Evolutionary conservation across 208 protist genomes (phyloP), one percentile per base, ranked within the genome.

Genomic region (Leishmania tarentolae): DNA sequence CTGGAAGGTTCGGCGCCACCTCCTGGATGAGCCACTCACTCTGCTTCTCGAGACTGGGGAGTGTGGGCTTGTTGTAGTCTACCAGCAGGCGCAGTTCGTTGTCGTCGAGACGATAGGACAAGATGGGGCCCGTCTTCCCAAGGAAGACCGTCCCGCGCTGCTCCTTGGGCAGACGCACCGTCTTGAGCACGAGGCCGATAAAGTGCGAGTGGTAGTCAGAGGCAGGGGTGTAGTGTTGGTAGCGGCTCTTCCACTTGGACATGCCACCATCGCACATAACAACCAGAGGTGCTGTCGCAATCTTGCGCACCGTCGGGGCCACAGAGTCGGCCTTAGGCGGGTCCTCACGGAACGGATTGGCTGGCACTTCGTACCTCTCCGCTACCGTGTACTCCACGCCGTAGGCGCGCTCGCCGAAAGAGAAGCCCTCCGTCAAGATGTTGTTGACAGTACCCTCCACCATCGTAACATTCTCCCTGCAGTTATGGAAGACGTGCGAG

Each of bases 181-280:
- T 81, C 77, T 92, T 89, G 37, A 98, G 70, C 66, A 98, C 82
- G 46, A 98, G 87, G 37, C 93, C 96, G 44, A 97, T 83, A 86
- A 98, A 98, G 87, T 97, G 87, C 65, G 93, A 98, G 81, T 95
- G 92, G 80, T 97, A 95, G 53, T 95, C 83, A 31, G 84, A 78
- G 73, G 92, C 90, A 13, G 91, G 94, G 11, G 83, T 93, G 85
- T 94, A 95, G 81, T 98, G 90, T 78, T 96, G 85, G 83, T 94
- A 92, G 74, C 90, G 87, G 40, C 92, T 88, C 89, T 97, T 98
- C 85, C 92, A 98, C 71, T 97, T 97, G 82, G 94, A 98, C 83
- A 91, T 89, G 75, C 92, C 94, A n/a, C 98, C 98, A 86, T 98
- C 96, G 82, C 93, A 98, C 86, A 98, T 98, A 47, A 99, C 82